Conservation (phyloP, 441 rosid species). For the Isatis lusitanica region DNA sequence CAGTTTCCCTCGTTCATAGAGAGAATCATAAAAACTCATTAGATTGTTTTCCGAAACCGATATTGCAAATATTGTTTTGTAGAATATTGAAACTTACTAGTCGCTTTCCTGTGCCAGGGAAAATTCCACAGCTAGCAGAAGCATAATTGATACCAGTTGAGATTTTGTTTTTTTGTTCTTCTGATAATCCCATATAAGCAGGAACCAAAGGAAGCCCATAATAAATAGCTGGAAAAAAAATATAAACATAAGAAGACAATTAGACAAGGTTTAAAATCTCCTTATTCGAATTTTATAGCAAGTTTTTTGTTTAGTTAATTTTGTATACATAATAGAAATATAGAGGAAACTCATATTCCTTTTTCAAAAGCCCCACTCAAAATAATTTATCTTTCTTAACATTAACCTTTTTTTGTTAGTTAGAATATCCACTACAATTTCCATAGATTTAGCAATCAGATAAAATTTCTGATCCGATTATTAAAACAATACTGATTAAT, state of each 20-base stretch:
- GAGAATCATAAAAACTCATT: constrained; percentile 1
- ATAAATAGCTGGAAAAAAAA: constrained; percentile 24
- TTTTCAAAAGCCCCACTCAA: too few species aligned
- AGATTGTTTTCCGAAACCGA: background rate
- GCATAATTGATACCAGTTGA: constrained; percentile 37
- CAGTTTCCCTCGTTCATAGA: constrained; percentile 27
- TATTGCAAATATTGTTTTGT: background rate
- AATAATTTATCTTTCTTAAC: too few species aligned
- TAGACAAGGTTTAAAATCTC: too few species aligned
- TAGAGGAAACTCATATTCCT: too few species aligned
- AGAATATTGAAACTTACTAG: constrained; percentile 7
- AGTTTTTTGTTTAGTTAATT: too few species aligned
- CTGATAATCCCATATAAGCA: constrained; percentile 32
- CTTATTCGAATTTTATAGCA: too few species aligned
- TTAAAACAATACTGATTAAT: too few species aligned
- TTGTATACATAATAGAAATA: too few species aligned
- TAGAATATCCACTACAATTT: too few species aligned
- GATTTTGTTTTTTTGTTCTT: constrained; percentile 18
- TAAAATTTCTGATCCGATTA: too few species aligned
- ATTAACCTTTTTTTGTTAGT: too few species aligned
- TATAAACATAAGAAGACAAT: background rate
- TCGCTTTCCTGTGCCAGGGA: constrained; percentile 15
- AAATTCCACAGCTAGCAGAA: constrained; percentile 36
- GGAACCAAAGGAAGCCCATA: constrained; percentile 33
- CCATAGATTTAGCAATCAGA: too few species aligned